Conservation (phyloP, 441 rosid genomes). For the Gossypium trilobum region DNA sequence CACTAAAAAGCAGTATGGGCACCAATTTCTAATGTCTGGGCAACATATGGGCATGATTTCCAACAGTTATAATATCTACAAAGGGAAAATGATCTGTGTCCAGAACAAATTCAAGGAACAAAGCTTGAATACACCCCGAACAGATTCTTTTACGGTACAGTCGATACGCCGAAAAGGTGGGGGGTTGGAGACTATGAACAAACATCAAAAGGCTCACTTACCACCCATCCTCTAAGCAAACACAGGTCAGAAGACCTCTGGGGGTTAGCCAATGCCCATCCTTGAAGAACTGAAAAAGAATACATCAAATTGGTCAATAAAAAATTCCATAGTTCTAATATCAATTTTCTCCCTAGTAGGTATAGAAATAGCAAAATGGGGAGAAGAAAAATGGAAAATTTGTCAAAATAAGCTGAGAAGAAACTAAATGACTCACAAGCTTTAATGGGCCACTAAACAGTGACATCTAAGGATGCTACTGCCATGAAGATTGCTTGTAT, state of each 20-base stretch:
- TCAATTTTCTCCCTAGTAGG: background rate
- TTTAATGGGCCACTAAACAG: conserved; percentile 27
- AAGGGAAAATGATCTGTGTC: conserved; percentile 34
- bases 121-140: conserved; percentile 23
- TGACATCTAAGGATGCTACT: conserved; percentile 26
- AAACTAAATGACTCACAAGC: conserved; percentile 35
- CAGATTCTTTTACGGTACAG: conserved; percentile 24
- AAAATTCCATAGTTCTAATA: background rate
- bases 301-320: background rate
- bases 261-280: conserved; percentile 29
- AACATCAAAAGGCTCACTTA: conserved; percentile 38
- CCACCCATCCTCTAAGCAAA: conserved; percentile 38
- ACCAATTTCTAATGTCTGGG: conserved; percentile 33
- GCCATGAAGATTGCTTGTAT: conserved; percentile 54
- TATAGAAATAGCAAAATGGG: background rate
- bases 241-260: conserved; percentile 30
- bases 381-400: background rate
- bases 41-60: conserved; percentile 32
- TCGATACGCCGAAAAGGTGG: conserved; percentile 26
- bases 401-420: background rate
- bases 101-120: conserved; percentile 35
- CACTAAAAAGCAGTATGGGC: conserved; percentile 29
- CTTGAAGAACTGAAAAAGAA: conserved; percentile 27
- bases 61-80: conserved; percentile 57
- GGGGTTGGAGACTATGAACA: conserved; percentile 37